phyloP scores from a whole-genome alignment of 1,284 basidiomycete genomes.

The Heterobasidion occidentale region DNA sequence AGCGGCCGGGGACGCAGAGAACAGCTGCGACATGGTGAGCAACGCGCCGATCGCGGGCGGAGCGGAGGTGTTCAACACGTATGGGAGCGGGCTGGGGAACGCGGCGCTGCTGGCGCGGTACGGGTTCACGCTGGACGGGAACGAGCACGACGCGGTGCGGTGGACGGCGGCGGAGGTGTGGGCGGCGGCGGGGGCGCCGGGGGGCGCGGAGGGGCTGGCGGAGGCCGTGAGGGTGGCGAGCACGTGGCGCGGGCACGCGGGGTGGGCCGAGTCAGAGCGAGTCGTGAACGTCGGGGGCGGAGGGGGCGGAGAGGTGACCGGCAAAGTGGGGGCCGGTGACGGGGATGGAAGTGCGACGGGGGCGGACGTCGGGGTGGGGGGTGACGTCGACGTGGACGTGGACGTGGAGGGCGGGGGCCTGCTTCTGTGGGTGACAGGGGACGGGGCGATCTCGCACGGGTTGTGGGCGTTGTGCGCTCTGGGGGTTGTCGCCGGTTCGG shows the following conservation, averaged over 20 bases:
- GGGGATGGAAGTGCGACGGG: neutral
- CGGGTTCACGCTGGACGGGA: slow-evolving; percentile 64
- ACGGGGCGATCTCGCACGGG: slow-evolving; percentile 9
- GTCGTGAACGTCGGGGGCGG: slow-evolving; percentile 6
- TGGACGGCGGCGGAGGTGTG: slow-evolving; percentile 36
- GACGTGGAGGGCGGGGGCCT: neutral
- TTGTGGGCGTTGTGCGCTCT: slow-evolving; percentile 10
- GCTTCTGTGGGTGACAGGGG: slow-evolving; percentile 9
- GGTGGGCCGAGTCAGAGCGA: slow-evolving; percentile 11
- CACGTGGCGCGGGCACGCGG: slow-evolving; percentile 1
- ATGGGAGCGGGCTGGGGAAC: slow-evolving; percentile 68
- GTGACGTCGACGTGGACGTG: neutral
- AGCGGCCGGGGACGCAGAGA: slow-evolving; percentile 20
- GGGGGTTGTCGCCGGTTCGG: slow-evolving; percentile 4
- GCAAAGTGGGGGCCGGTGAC: neutral
- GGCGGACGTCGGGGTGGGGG: too few relatives aligned
- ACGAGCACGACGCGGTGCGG: slow-evolving; percentile 48
- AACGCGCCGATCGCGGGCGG: slow-evolving; percentile 41
- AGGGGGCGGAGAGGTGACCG: neutral
- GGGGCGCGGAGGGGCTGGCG: neutral
- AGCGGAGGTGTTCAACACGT: slow-evolving; percentile 80
- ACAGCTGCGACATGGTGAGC: slow-evolving; percentile 61
- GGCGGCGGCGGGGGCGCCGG: slow-evolving; percentile 5
- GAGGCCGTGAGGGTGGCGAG: neutral
- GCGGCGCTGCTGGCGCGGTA: slow-evolving; percentile 66